phyloP scores from a whole-genome alignment of 1,139 yeast genomes.

The Hemisphaericaspora lyxosophila region DNA sequence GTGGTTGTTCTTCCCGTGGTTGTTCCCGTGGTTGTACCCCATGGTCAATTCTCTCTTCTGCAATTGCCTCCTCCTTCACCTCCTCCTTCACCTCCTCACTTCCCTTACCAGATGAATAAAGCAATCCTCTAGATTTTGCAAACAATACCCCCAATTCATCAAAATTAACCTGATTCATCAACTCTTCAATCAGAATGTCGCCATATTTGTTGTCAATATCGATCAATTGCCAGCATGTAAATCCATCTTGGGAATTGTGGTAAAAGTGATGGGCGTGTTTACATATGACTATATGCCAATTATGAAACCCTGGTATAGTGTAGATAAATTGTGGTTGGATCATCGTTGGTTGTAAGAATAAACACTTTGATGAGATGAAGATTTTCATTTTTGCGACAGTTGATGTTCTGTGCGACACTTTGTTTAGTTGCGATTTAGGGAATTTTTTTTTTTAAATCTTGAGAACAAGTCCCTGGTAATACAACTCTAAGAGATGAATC shows the following conservation, averaged over 20 bases:
- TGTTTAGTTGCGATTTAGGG: no score
- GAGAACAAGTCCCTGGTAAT: no score
- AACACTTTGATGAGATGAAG: no score
- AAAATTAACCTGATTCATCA: conserved; percentile 24
- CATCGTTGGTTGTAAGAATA: background rate
- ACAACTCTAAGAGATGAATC: no score
- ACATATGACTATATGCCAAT: conserved; percentile 35
- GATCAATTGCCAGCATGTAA: conserved; percentile 36
- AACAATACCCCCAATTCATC: conserved; percentile 33
- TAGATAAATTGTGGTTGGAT: conserved; percentile 20
- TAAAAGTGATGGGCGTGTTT: conserved; percentile 32
- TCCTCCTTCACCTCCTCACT: conserved; percentile 4
- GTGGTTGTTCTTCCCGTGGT: background rate
- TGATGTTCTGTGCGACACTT: no score
- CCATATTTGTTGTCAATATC: conserved; percentile 21
- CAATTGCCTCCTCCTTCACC: conserved; percentile 9
- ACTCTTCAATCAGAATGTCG: conserved; percentile 18
- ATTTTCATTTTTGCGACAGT: no score
- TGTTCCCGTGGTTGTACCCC: conserved; percentile 11
- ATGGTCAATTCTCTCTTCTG: conserved; percentile 15
- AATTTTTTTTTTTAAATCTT: background rate
- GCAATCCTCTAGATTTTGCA: conserved; percentile 33
- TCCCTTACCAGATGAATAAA: conserved; percentile 9
- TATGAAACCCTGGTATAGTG: conserved; percentile 15
- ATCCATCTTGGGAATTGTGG: conserved; percentile 20